These are phyloP conservation scores for Kwoniella sp. DNA, from an alignment of 768 basidiomycete genomes.

Conservation along the genomic window DNA sequence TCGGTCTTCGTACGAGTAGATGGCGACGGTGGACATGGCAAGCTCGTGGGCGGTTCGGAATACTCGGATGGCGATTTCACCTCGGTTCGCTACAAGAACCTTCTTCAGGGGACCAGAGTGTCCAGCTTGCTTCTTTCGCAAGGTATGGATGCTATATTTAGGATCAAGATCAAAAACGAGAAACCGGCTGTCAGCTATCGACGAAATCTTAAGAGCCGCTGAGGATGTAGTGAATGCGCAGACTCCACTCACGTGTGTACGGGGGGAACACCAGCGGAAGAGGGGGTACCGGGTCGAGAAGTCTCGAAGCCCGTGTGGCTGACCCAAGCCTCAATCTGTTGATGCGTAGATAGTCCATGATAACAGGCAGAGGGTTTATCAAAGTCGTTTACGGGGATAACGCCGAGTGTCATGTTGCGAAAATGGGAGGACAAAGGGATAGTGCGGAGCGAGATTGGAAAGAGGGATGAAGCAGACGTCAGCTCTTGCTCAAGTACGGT, in stretches of 20 bases:
- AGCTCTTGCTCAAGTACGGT: no score
- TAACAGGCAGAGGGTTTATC: slow-evolving; percentile 2
- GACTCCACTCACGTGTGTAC: slow-evolving; percentile 36
- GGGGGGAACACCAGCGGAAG: slow-evolving; percentile 10
- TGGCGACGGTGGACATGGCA: slow-evolving; percentile 98
- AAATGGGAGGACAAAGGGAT: background rate
- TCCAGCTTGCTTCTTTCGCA: slow-evolving; percentile 56
- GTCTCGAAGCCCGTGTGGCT: slow-evolving; percentile 40
- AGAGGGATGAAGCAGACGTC: background rate
- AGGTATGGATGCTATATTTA: slow-evolving; percentile 48
- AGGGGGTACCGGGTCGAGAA: slow-evolving; percentile 40
- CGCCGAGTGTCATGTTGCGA: slow-evolving; percentile 13
- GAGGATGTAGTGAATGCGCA: no score
- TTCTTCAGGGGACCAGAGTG: slow-evolving; percentile 55
- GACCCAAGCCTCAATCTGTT: slow-evolving; percentile 51
- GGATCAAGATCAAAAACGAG: background rate
- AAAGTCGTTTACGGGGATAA: slow-evolving; percentile 16
- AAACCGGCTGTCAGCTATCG: background rate
- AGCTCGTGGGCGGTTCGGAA: slow-evolving; percentile 98
- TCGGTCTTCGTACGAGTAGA: slow-evolving; percentile 96
- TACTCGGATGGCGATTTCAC: slow-evolving; percentile 96
- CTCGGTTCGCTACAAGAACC: slow-evolving; percentile 58
- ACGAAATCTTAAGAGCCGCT: no score
- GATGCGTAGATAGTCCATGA: slow-evolving; percentile 27
- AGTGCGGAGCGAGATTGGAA: background rate